phyloP scores from a whole-genome alignment of 148 eudicot species.

The Camellia japonica region DNA sequence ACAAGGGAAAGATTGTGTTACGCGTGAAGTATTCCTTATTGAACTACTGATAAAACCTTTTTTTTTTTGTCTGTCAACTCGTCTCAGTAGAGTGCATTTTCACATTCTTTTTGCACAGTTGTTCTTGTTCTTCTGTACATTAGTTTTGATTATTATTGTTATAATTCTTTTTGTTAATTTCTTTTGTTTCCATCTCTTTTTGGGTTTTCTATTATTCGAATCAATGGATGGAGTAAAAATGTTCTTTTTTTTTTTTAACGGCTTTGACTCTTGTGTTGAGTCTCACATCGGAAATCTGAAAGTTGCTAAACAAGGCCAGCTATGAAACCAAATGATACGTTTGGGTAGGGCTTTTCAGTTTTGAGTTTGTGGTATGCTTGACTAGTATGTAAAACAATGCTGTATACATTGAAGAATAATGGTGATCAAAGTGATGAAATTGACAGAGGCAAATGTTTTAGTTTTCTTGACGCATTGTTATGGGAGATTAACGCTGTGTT shows the following conservation, averaged over 20 bases:
- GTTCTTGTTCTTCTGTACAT: constrained; percentile 28
- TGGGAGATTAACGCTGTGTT: no score
- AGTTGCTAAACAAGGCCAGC: no score
- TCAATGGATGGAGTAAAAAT: neutral
- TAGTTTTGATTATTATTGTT: constrained; percentile 9
- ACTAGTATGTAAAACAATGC: no score
- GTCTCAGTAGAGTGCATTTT: neutral
- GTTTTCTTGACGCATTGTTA: no score
- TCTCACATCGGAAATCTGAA: no score
- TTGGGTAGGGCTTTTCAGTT: no score
- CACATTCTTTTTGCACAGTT: constrained; percentile 27
- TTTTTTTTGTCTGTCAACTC: neutral
- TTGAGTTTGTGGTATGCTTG: no score
- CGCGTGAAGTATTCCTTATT: constrained; percentile 84
- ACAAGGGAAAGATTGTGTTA: constrained; percentile 74
- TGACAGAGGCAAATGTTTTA: no score
- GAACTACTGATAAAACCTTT: constrained; percentile 56
- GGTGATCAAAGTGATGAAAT: no score
- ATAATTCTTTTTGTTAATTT: neutral
- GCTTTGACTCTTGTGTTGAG: no score
- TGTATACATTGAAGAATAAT: no score
- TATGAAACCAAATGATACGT: no score
- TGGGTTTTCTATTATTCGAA: neutral
- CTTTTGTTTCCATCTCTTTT: neutral
- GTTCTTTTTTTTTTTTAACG: neutral